These are phyloP conservation scores for Microdochium trichocladiopsis DNA, from an alignment of 2,329 filamentous ascomycete species.

Conservation along the genomic window DNA sequence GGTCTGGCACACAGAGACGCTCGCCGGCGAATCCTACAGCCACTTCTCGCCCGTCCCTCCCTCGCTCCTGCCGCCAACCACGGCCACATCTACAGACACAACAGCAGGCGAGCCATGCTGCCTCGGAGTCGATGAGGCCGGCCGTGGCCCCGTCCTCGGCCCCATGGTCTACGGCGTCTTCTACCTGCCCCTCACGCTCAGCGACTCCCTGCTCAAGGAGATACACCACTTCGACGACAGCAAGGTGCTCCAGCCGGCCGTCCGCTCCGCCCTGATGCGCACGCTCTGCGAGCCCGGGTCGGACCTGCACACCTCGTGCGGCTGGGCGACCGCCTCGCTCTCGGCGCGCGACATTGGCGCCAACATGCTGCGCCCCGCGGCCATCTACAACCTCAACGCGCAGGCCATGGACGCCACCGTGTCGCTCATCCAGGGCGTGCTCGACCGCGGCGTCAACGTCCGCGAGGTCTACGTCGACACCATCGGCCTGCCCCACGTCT, in stretches of 20 bases:
- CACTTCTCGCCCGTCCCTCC: constrained; percentile 65
- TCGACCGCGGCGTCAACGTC: constrained; percentile 73
- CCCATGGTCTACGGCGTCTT: constrained; percentile 67
- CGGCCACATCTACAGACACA: constrained; percentile 7
- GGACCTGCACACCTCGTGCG: constrained; percentile 32
- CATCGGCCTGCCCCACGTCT: constrained; percentile 72
- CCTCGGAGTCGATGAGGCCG: constrained; percentile 89
- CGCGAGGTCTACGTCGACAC: constrained; percentile 93
- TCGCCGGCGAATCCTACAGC: constrained; percentile 61
- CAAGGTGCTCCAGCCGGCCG: constrained; percentile 78
- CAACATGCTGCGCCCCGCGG: constrained; percentile 61
- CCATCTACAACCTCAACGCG: constrained; percentile 83
- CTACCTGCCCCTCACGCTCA: constrained; percentile 66
- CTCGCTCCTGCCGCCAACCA: constrained; percentile 40
- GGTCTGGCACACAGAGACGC: constrained; percentile 47
- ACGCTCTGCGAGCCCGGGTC: constrained; percentile 53
- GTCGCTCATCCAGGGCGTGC: constrained; percentile 69
- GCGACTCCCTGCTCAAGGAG: constrained; percentile 66
- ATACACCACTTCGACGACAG: constrained; percentile 91
- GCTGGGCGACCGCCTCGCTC: constrained; percentile 77
- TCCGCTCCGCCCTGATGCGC: constrained; percentile 65
- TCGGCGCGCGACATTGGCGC: constrained; percentile 79
- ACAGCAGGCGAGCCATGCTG: constrained; percentile 54
- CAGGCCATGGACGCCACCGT: constrained; percentile 93
- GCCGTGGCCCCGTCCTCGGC: constrained; percentile 86